Base-by-base conservation (phyloP, 78 protist genomes). In the Dictyostelium brefeldianum region DNA sequence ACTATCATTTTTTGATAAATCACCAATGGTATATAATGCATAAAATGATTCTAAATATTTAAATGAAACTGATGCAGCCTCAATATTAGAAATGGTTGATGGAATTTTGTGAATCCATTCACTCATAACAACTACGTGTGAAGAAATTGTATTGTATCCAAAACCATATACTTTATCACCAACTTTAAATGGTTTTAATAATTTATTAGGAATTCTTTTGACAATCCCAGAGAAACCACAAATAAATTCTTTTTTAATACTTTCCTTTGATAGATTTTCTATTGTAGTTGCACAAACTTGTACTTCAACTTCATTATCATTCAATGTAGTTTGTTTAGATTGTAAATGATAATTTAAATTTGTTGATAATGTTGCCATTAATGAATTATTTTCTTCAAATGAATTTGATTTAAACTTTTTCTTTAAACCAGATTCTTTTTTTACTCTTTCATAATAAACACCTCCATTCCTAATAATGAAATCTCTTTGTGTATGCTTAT, bases 1-100 rank as follows among this genome's bases (percentile, higher is more conserved):
- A 53, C 62, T 51, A 25, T 71, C 81, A 48, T 69, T 22, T 20
- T 87, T 53, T 4, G 25, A 9, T 20, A 57, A 57, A 15, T 57
- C 29, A 78, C 90, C 81, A 29, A 78, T 18, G 20, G 47, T 79
- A 51, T 59, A 71, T 8, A 90, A 51, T 17, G 70, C 36, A 36
- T 80, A 80, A 46, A 79, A 74, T 4, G 46, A 80, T 25, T 85
- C 80, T 5, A 73, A 46, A 22, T 81, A 90, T 62, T 78, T 85
- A 18, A 53, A 85, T 48, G 95, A 80, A 18, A 81, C 62, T 20
- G 95, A 47, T 6, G 89, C 95, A 22, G 81, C 95, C 18, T 90
- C 81, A 27, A 11, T 64, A 41, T 70, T 51, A 5, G 71, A 27
- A 5, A 83, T 70, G 3, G 5, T 54, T 27, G 3, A 10, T 53